Base-by-base conservation (phyloP, 805 yeast species). In the Candida gorgasii region DNA sequence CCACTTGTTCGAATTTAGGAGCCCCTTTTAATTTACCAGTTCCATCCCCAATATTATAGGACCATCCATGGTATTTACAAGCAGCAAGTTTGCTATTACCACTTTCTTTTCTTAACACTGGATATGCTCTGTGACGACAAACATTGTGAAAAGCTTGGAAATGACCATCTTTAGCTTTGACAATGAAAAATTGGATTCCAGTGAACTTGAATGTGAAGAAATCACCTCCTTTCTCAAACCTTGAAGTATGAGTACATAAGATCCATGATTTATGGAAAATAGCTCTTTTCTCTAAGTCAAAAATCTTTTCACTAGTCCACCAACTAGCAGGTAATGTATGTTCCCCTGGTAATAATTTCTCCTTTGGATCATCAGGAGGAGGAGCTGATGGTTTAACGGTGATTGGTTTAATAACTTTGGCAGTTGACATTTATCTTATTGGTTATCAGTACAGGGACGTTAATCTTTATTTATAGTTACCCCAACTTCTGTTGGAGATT, bases 31-130 rank as follows among this genome's bases (percentile, higher is more conserved):
- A 65, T 35, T 64, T 58, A 3, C 85, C 85, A 48, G 78, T 80
- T 5, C 35, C 35, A 18, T 31, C 35, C 4, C 35, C 35, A n/a
- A 80, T 65, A 54, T 78, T 77, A 62, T 79, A 79, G 18, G 81
- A 73, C 85, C 84, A 79, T 17, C 84, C 84, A 51, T 79, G 84
- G 57, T 79, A 79, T 51, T 76, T 73, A 59, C 85, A 79, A 31
- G 83, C 83, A 24, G 79, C 61, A 30, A 79, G 69, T 13, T 67
- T 69, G 2, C 83, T 72, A n/a, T 81, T 76, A 19, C 85, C 85
- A 49, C 73, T 63, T 26, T 78, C 78, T 54, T 79, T 79, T 57
- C 76, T 69, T 19, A 79, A 75, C 31, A 79, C 80, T 1, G 85
- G 85, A 51, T 72, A 79, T 5, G 84, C 84, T 55, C 84, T 67